Evolutionary conservation across 2,329 filamentous ascomycete genomes (phyloP).

Genomic region (Fusarium secorum): DNA sequence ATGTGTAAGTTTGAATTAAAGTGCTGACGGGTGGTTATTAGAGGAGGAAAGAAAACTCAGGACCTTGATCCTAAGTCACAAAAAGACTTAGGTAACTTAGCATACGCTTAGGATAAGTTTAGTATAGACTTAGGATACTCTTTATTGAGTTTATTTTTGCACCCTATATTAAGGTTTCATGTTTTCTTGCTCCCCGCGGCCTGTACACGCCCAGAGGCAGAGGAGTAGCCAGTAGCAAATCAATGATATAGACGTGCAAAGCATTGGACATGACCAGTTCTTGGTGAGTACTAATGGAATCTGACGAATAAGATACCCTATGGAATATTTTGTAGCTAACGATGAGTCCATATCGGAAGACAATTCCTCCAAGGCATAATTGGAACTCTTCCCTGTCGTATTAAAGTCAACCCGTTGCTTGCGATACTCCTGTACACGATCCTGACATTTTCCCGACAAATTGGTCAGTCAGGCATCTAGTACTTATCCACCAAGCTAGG

Average conservation of each 20-base stretch:
- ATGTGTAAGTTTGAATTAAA: neutral
- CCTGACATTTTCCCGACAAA: neutral
- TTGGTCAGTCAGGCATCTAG: neutral
- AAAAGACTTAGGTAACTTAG: no score
- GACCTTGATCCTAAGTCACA: no score
- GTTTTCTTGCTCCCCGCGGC: no score
- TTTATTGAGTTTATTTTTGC: no score
- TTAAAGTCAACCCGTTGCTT: neutral
- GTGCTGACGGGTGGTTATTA: neutral
- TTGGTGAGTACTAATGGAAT: rapidly evolving
- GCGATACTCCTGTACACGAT: neutral
- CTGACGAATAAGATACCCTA: no score
- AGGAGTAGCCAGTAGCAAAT: neutral
- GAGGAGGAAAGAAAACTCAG: no score
- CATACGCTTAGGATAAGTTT: no score
- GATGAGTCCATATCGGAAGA: no score
- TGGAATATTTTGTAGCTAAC: rapidly evolving
- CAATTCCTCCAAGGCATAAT: neutral
- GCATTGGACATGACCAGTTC: neutral
- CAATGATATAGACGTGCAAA: rapidly evolving
- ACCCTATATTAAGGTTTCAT: no score
- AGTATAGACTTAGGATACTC: no score
- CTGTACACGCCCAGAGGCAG: neutral
- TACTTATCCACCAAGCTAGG: neutral
- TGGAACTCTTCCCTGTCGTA: neutral